Conservation (phyloP, 306 rosid genomes). For the Astragalus glycyphyllos region DNA sequence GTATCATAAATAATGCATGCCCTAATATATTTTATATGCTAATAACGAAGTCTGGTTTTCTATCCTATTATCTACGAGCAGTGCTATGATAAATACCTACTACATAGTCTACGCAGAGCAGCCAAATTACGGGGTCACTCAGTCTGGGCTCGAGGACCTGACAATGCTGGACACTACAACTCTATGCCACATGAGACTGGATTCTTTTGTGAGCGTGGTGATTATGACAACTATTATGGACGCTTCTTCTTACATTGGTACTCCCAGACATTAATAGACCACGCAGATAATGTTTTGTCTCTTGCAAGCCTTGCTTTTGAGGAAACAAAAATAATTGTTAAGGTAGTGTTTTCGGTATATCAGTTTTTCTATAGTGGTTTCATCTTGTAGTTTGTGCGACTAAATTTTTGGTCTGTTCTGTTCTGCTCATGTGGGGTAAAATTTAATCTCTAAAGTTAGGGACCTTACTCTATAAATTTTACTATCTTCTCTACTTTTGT, state of each 20-base stretch:
- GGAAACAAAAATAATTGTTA: slow-evolving; percentile 77
- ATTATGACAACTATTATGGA: slow-evolving; percentile 96
- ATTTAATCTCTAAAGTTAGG: neutral
- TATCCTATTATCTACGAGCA: slow-evolving; percentile 47
- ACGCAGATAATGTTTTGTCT: slow-evolving; percentile 92
- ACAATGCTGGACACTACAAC: slow-evolving; percentile 90
- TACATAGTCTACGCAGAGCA: slow-evolving; percentile 78
- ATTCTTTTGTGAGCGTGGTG: slow-evolving; percentile 96
- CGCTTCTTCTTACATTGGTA: slow-evolving; percentile 98
- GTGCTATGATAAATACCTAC: slow-evolving; percentile 95
- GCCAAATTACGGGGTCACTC: slow-evolving; percentile 92
- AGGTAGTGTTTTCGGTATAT: slow-evolving; percentile 58
- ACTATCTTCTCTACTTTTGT: neutral
- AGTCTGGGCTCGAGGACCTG: slow-evolving; percentile 97
- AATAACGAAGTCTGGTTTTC: slow-evolving; percentile 38
- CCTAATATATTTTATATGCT: slow-evolving; percentile 9
- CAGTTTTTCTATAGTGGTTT: slow-evolving; percentile 27
- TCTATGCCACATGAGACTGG: slow-evolving; percentile 95
- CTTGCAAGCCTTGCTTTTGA: slow-evolving; percentile 96
- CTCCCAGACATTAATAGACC: slow-evolving; percentile 77
- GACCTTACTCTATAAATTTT: neutral
- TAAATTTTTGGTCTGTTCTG: slow-evolving; percentile 30
- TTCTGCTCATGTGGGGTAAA: neutral
- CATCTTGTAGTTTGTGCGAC: slow-evolving; percentile 33
- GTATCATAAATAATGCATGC: slow-evolving; percentile 1